Base-by-base conservation (phyloP, 2,329 filamentous ascomycete genomes). In the Zasmidium citrigriseum region DNA sequence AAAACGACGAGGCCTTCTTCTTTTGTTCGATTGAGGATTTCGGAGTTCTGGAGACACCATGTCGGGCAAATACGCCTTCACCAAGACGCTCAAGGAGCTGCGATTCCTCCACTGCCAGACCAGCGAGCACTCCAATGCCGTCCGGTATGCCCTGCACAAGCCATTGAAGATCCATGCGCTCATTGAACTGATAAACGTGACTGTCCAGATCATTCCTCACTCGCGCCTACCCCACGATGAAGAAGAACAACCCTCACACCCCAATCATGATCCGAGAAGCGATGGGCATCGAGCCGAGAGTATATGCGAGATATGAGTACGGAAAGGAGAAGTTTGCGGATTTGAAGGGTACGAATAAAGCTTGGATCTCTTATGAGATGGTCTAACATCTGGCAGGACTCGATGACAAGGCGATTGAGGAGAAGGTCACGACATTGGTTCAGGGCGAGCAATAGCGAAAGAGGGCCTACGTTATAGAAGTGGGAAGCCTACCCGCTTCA, bases 91-190 rank as follows among this genome's bases (percentile, higher is more conserved):
- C 76, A 96, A 92, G 84, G 95, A 99, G 84, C 84, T 99, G 75
- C 90, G 95, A 75, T 99, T 99, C 81, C 84, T 96, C 71, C 93
- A 98, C 81, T 98, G 95, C 83, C 93, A 98, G 80, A 93, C 91
- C 54, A 90, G 89, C 66, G 89, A 96, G 75, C 88, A 91, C 75
- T 96, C 93, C 82, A 89, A 91, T 71, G 88, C 91, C 64, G 89
- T 90, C 64, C 88, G 95, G 95, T 96, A 82, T 73, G 72, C 65
- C 57, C n/a, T n/a, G n/a, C n/a, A 22, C 24, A 24, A 52, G 29
- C 51, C 47, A 46, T 12, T 11, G 21, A 18, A 22, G 27, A 16
- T 41, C 34, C 5, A 9, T n/a, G n/a, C n/a, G 18, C 29, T 53
- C 22, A 25, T 16, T 50, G 29, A n/a, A n/a, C 27, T 55, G 50